Base-by-base conservation (phyloP, 116 monocot species). In the Papilionanthe hybrid region DNA sequence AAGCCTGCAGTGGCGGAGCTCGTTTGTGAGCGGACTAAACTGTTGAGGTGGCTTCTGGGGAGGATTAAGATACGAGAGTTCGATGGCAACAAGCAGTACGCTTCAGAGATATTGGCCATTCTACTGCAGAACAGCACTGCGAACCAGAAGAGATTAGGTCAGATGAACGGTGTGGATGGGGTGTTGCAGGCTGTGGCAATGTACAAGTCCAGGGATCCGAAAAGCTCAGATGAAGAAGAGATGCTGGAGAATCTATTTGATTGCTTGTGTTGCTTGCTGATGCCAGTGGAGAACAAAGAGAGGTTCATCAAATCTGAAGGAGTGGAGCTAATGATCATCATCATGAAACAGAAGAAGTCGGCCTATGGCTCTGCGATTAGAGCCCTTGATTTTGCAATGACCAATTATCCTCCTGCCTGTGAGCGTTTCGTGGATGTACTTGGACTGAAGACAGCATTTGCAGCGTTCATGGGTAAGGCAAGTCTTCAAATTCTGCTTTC, bases 401-500 rank as follows among this genome's bases (percentile, higher is more conserved):
- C 98, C 3, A 98, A 93, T 77, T 98, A 92, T 79, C 94, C 92
- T 1, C 98, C 91, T 1, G 93, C 94, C 2, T 98, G 98, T 17
- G 98, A 98, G 79, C 89, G 98, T 30, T 98, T 94, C 90, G 92
- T 98, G 60, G 98, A 98, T 85, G 98, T 98, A n/a, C 79, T 98
- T 77, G 98, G 98, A 20, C 82, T 98, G 83, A 98, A 98, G 88
- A 98, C 98, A 5, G 94, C 85, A 48, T 98, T 98, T 82, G 91
- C 98, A 17, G 93, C 98, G 74, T 98, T 98, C 93, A 98, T 98
- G 98, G 98, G 94, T 98, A 94, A 94, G 98, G 98, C 93, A 98
- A 98, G 98, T 98, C 44, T 82, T 72, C 60, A 45, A 47, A 78
- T 80, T 19, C 43, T 48, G 60, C 82, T 79, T 80, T 7, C 65